phyloP scores from a whole-genome alignment of 306 rosid genomes.

The Dryas alaskensis region DNA sequence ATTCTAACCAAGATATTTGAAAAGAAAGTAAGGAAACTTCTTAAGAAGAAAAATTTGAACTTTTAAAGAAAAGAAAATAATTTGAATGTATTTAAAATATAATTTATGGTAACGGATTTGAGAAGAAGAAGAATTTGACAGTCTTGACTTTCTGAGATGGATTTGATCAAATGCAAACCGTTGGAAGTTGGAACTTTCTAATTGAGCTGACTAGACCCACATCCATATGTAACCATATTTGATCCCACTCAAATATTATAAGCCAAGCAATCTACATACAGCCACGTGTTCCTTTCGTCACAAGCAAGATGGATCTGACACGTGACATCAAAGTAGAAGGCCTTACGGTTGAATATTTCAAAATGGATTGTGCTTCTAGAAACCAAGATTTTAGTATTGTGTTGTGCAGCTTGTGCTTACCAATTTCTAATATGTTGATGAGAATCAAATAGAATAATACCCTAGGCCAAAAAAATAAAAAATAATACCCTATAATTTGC shows the following conservation, averaged over 20 bases:
- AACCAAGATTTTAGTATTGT: background rate
- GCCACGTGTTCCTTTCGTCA: background rate
- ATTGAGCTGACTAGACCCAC: background rate
- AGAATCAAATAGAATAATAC: too few species aligned
- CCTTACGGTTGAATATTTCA: background rate
- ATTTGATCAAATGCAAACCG: background rate
- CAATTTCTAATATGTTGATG: too few species aligned
- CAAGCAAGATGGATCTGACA: background rate
- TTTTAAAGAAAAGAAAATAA: too few species aligned
- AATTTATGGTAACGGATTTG: too few species aligned
- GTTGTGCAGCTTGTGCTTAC: too few species aligned
- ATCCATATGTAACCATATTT: background rate
- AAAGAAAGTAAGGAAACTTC: too few species aligned
- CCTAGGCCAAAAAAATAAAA: too few species aligned
- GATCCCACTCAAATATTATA: background rate
- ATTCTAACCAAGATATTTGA: too few species aligned
- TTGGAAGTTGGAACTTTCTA: background rate
- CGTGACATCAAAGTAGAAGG: background rate
- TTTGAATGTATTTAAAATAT: too few species aligned
- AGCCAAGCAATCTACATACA: background rate
- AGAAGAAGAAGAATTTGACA: background rate
- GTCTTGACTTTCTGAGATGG: background rate
- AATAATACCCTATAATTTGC: too few species aligned
- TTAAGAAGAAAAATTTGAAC: too few species aligned
- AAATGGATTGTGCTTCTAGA: background rate